A percentile compares a stretch with the other conserved stretches of the same genome.
Conservation (phyloP, 148 eudicot species). For the Rhododendron ferrugineum region DNA sequence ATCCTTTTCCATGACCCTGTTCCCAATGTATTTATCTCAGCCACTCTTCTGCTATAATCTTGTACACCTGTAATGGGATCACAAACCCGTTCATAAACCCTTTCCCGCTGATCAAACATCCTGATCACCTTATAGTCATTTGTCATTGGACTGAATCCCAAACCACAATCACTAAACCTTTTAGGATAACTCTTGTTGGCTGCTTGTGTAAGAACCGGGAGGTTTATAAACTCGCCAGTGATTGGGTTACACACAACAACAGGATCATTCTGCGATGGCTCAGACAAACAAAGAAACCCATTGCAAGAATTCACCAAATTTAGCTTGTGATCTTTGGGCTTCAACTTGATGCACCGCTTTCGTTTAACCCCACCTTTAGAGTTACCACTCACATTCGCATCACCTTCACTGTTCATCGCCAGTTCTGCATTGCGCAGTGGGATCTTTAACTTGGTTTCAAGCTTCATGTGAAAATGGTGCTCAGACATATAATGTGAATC, state of each 20-base stretch:
- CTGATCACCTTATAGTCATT: conserved; percentile 15
- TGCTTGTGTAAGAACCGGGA: neutral
- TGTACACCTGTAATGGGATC: neutral
- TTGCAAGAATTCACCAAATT: conserved; percentile 17
- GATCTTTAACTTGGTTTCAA: conserved; percentile 11
- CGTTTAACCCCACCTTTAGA: neutral
- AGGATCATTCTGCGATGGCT: neutral
- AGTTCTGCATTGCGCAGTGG: conserved; percentile 7
- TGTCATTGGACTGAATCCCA: conserved; percentile 12
- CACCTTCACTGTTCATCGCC: neutral
- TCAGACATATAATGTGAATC: neutral
- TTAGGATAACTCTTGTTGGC: neutral
- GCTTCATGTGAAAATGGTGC: neutral
- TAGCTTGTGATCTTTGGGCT: neutral
- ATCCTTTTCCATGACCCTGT: conserved; percentile 8
- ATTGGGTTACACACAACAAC: conserved; percentile 26
- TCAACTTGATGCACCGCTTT: conserved; percentile 10
- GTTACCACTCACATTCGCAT: neutral
- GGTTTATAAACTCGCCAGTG: conserved; percentile 19
- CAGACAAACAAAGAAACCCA: conserved; percentile 14
- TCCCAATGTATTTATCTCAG: conserved; percentile 13
- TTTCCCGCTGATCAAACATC: neutral
- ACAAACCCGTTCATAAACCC: neutral
- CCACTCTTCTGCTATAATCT: neutral
- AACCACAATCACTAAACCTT: conserved; percentile 2